Conservation (phyloP, 768 basidiomycete species). For the Serendipita sp. region DNA sequence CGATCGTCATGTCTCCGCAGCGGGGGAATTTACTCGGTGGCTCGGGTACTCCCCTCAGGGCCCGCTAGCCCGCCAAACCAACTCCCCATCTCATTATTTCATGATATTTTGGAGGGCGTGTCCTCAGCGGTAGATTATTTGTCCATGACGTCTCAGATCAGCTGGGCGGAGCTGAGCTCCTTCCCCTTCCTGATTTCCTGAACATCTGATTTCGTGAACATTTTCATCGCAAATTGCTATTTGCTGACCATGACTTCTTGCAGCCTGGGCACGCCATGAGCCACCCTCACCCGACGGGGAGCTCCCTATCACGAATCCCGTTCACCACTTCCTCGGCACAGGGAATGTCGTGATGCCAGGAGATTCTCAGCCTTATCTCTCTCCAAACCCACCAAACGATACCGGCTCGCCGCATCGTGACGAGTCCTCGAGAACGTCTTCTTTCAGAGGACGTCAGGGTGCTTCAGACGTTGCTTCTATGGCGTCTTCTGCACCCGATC, state of each 20-base stretch:
- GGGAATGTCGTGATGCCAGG: constrained; percentile 16
- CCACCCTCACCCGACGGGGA: constrained; percentile 53
- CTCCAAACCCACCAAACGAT: constrained; percentile 24
- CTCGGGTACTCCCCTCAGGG: no score
- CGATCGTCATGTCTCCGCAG: no score
- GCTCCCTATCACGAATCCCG: constrained; percentile 18
- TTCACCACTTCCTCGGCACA: constrained; percentile 10
- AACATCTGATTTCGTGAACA: no score
- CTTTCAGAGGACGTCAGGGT: constrained; percentile 19
- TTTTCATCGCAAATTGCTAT: background rate
- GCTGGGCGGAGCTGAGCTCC: no score
- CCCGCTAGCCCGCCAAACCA: no score
- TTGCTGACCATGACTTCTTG: background rate
- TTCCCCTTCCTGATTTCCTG: no score
- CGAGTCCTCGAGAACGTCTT: constrained; percentile 34
- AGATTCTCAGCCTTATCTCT: constrained; percentile 13
- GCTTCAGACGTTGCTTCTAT: constrained; percentile 6
- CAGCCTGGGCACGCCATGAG: constrained; percentile 77
- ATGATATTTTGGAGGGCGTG: no score
- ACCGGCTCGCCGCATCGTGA: constrained; percentile 30
- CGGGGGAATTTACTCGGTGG: no score
- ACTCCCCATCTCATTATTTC: no score
- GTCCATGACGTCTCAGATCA: background rate
- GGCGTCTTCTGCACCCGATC: constrained; percentile 3
- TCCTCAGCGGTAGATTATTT: no score